phyloP scores from a whole-genome alignment of 257 asterid species.

The Solanum tacnaense region DNA sequence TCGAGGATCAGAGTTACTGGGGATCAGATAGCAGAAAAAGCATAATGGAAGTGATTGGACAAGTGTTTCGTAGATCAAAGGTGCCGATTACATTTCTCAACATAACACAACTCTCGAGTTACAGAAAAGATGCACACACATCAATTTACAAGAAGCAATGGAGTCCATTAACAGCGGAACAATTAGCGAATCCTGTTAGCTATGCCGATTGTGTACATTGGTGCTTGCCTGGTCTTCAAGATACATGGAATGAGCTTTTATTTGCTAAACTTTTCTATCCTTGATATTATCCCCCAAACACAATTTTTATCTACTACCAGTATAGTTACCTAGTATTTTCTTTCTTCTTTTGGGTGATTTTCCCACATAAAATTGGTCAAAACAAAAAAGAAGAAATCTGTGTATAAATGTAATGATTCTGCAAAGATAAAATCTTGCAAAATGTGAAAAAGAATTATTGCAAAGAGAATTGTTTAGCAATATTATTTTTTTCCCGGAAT shows the following conservation, averaged over 20 bases:
- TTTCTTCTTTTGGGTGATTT: background rate
- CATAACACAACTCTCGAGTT: conserved; percentile 53
- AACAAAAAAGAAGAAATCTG: background rate
- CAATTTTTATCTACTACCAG: background rate
- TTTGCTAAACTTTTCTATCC: conserved; percentile 61
- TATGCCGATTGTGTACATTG: conserved; percentile 84
- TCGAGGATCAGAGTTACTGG: conserved; percentile 30
- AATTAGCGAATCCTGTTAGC: conserved; percentile 35
- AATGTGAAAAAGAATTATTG: background rate
- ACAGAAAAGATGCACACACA: conserved; percentile 69
- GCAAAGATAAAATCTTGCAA: background rate
- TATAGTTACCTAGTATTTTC: background rate
- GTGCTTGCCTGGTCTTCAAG: conserved; percentile 84
- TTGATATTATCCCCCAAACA: background rate
- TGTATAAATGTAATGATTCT: background rate
- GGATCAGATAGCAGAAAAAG: conserved; percentile 28
- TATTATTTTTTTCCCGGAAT: background rate
- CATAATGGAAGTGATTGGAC: conserved; percentile 26
- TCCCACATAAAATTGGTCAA: background rate
- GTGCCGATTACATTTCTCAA: conserved; percentile 57
- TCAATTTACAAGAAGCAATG: conserved; percentile 53
- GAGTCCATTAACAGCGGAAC: conserved; percentile 31
- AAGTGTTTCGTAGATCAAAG: conserved; percentile 30
- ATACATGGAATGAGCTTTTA: conserved; percentile 70
- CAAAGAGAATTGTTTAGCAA: background rate